These are phyloP conservation scores for Cryptococcus deneoformans DNA, from an alignment of 1,284 basidiomycete genomes.

Conservation along the genomic window DNA sequence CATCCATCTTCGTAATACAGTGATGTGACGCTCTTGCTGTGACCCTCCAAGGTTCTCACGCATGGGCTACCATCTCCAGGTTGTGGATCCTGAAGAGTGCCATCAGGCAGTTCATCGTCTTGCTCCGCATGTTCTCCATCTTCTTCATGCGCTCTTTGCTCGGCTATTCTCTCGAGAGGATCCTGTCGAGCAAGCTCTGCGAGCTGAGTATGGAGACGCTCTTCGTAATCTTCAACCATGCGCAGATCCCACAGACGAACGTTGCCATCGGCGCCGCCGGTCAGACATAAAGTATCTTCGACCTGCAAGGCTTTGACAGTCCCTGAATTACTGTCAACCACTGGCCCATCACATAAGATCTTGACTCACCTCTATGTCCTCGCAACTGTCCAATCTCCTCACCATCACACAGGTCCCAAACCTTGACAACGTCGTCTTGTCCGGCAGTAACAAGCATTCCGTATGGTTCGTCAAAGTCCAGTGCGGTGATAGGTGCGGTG, in stretches of 20 bases:
- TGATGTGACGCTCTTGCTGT: slow-evolving; percentile 86
- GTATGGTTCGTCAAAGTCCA: slow-evolving; percentile 97
- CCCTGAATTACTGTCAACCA: slow-evolving; percentile 22
- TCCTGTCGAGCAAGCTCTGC: slow-evolving; percentile 27
- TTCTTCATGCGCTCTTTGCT: slow-evolving; percentile 21
- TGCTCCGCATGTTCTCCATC: slow-evolving; percentile 17
- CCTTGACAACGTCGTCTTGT: slow-evolving; percentile 59
- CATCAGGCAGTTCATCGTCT: slow-evolving; percentile 29
- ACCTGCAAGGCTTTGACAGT: slow-evolving; percentile 89
- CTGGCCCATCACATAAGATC: not conserved
- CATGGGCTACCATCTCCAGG: slow-evolving; percentile 59
- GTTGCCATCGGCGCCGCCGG: slow-evolving; percentile 81
- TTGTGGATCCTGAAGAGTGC: slow-evolving; percentile 21
- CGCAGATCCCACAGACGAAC: slow-evolving; percentile 86
- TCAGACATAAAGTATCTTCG: slow-evolving; percentile 86
- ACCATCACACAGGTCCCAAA: slow-evolving; percentile 57
- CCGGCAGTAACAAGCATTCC: slow-evolving; percentile 87
- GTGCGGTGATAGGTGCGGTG: slow-evolving; percentile 73
- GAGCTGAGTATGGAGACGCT: slow-evolving; percentile 57
- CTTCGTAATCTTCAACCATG: slow-evolving; percentile 70
- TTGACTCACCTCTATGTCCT: slow-evolving; percentile 63
- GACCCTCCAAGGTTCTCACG: slow-evolving; percentile 77
- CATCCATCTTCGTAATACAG: slow-evolving; percentile 95
- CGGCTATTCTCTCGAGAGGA: slow-evolving; percentile 41
- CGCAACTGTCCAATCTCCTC: slow-evolving; percentile 74